Evolutionary conservation across 306 rosid species (phyloP).

Genomic region (Malus sieversii): DNA sequence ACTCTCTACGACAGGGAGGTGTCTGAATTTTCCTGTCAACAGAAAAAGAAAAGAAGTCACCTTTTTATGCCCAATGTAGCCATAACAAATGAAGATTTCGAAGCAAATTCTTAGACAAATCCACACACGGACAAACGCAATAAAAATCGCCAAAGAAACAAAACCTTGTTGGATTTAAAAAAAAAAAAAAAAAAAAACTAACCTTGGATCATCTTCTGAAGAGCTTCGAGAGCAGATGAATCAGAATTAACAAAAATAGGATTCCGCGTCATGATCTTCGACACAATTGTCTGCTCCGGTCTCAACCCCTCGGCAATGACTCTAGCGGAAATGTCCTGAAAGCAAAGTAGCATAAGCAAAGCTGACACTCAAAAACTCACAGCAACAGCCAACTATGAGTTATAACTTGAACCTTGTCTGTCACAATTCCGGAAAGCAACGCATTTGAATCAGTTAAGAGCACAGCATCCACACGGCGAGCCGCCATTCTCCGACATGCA

Average conservation of each 20-base stretch:
- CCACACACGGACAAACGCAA: not conserved
- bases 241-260: slow-evolving; percentile 79
- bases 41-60: slow-evolving; percentile 3
- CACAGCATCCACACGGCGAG: slow-evolving; percentile 83
- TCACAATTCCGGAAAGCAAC: slow-evolving; percentile 87
- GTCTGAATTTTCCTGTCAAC: slow-evolving; percentile 84
- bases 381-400: not conserved
- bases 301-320: slow-evolving; percentile 91
- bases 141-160: not conserved
- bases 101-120: not conserved
- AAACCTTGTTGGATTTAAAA: not conserved
- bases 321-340: slow-evolving; percentile 69
- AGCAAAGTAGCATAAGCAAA: slow-evolving; percentile 13
- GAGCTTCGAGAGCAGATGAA: slow-evolving; percentile 78
- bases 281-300: slow-evolving; percentile 71
- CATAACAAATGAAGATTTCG: not conserved
- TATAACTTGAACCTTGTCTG: slow-evolving; percentile 59
- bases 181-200: slow-evolving; percentile 3
- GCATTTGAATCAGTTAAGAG: slow-evolving; percentile 81
- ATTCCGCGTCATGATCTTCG: slow-evolving; percentile 85
- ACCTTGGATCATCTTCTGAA: slow-evolving; percentile 94
- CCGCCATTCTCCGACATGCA: slow-evolving; percentile 88
- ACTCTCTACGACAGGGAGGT: slow-evolving; percentile 94
- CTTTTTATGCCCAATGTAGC: not conserved
- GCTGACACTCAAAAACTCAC: slow-evolving; percentile 5